Base-by-base conservation (phyloP, 257 asterid genomes). In the Petunia axillaris region DNA sequence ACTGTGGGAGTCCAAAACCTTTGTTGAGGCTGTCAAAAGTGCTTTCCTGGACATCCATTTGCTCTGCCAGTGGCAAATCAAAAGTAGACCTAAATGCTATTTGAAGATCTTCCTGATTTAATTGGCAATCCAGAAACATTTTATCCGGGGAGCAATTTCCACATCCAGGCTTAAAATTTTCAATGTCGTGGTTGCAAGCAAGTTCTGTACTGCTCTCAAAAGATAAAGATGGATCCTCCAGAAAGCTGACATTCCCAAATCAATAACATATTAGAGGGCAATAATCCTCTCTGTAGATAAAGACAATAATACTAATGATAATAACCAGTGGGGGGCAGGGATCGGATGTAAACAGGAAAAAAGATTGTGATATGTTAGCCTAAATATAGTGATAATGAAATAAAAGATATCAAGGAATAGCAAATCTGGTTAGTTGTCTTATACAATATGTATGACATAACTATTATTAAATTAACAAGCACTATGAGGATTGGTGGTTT, bases 11-110 rank as follows among this genome's bases (percentile, higher is more conserved):
- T 71, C 60, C 77, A 71, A 48, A 71, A 71, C 77, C 62, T 71
- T 71, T 71, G 60, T 71, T 71, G 60, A 71, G 77, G 41, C 77
- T 10, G 77, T 71, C 77, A 71, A 48, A 71, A 71, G 44, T 71
- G 77, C 11, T 48, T 71, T 71, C 60, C 60, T 71, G 77, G 44
- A 36, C 13, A 35, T 71, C 77, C 60, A 11, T 71, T 48, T 71
- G 52, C 77, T 71, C 77, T 48, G 10, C 77, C 60, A 71, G 62
- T 48, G 77, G 77, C 62, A 71, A 48, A 71, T 71, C 77, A 48
- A 71, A 16, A 71, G 58, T 48, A 48, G 77, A 71, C 50, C 16
- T 71, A 11, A 71, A 71, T 71, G 77, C 60, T 11, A 48, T 71
- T 48, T 71, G 16, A 48, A 71, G 58, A 71, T 50, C 41, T 35